Percentiles rank a stretch among this genome's conserved stretches.
Conservation (phyloP, 148 eudicot genomes). For the Fallopia convolvulus region DNA sequence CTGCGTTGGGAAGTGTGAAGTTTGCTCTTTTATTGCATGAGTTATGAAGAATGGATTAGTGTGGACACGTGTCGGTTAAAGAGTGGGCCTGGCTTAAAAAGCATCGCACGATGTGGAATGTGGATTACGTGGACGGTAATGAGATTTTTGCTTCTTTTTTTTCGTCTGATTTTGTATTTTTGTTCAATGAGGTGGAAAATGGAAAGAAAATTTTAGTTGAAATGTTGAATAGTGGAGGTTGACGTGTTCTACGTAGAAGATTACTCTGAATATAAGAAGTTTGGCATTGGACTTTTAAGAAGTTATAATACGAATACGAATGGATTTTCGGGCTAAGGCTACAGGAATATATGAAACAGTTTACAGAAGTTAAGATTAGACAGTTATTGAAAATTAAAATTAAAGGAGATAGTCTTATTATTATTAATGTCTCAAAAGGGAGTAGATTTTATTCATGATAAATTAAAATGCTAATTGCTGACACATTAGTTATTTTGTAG, state of each 20-base stretch:
- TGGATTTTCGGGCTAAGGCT: no score
- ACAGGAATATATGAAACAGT: no score
- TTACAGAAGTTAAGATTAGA: no score
- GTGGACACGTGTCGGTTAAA: background rate
- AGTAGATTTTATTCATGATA: no score
- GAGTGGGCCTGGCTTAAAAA: background rate
- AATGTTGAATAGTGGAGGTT: background rate
- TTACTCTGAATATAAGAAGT: background rate
- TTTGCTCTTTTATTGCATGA: background rate
- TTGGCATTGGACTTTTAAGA: no score
- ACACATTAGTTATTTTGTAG: no score
- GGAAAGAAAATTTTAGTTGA: background rate
- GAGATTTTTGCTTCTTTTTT: background rate
- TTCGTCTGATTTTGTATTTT: background rate
- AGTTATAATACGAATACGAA: no score
- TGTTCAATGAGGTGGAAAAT: background rate
- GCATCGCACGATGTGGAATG: background rate
- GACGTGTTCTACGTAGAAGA: background rate
- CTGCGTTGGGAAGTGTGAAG: background rate
- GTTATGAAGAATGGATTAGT: background rate
- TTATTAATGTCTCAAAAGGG: no score
- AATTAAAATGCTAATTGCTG: no score
- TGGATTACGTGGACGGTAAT: slow-evolving; percentile 1
- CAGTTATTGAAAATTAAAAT: no score
- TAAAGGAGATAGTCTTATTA: no score